Evolutionary conservation across 257 asterid genomes (phyloP), one percentile per base, ranked within the genome.

Genomic region (Nicotiana otophora): DNA sequence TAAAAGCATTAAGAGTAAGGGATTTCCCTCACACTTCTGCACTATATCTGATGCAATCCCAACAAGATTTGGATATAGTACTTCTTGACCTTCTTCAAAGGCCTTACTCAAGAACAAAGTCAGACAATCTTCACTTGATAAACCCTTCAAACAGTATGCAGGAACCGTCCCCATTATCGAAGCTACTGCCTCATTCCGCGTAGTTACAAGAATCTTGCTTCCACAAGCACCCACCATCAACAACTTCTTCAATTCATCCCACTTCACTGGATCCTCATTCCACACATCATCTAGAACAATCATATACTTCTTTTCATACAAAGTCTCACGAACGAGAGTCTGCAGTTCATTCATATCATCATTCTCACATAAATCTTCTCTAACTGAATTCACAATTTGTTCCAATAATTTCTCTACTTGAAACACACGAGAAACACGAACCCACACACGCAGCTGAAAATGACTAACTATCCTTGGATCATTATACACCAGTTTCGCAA

Each of bases 381-480:
- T 77, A 7, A 77, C 48, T 36, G 62, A 79, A 20, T 79, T 82
- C 16, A 83, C 53, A 63, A 88, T 85, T 19, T 74, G 81, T 82
- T 16, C 84, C 2, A 85, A 31, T 61, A 88, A 11, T 30, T 65
- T 83, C 48, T 33, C 33, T 20, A 85, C 55, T 8, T 78, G 63
- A 74, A 85, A 87, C 46, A 81, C 81, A 17, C 76, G 85, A 46
- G 89, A 84, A 11, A 84, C 87, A 31, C 85, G 80, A 19, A 88
- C 90, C 90, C 89, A 88, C 33, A 84, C 68, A 31, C 81, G 78
- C 79, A 79, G 28, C 5, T 86, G 83, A 80, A 88, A 88, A 76
- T 82, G 80, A 46, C 19, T 30, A 54, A 42, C 14, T 1, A 39
- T 53, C 63, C 84, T 84, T 57, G 19, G 68, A 81, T 88, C 91